phyloP scores from a whole-genome alignment of 2,329 filamentous ascomycete genomes.

The Pseudogymnoascus sp. region DNA sequence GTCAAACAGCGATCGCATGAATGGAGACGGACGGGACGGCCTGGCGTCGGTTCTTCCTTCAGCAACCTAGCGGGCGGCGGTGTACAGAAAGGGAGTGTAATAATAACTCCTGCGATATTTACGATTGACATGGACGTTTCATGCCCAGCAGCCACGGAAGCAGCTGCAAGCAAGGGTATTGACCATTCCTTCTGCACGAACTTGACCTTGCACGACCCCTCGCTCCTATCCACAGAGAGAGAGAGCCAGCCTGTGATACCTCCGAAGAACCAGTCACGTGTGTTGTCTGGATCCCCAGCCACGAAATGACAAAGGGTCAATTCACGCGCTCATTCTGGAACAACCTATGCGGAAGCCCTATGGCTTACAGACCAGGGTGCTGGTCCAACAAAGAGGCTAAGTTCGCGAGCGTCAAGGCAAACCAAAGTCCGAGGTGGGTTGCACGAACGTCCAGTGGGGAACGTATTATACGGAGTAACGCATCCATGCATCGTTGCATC shows the following conservation, averaged over 20 bases:
- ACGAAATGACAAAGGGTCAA: constrained; percentile 2
- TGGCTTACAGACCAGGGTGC: neutral
- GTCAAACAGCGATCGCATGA: constrained; percentile 5
- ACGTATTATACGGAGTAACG: constrained; percentile 1
- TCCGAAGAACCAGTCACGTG: neutral
- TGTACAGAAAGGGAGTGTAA: neutral
- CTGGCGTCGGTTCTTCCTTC: constrained; percentile 2
- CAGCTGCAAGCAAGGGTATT: neutral
- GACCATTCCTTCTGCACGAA: neutral
- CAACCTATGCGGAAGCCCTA: neutral
- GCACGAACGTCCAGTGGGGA: neutral
- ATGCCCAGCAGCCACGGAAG: neutral
- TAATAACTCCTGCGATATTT: neutral
- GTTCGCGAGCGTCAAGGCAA: neutral
- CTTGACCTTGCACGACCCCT: constrained; percentile 1
- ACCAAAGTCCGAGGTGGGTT: neutral
- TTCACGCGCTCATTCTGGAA: neutral
- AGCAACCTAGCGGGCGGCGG: neutral
- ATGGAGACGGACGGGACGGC: neutral
- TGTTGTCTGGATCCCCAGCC: neutral
- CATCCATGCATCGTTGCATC: constrained; percentile 5
- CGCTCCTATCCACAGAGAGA: neutral
- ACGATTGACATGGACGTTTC: constrained; percentile 1
- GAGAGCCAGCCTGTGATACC: neutral
- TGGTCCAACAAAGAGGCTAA: neutral